Percentiles rank a stretch among this genome's conserved stretches.
phyloP scores from a whole-genome alignment of 306 rosid species.

The Abrus precatorius region DNA sequence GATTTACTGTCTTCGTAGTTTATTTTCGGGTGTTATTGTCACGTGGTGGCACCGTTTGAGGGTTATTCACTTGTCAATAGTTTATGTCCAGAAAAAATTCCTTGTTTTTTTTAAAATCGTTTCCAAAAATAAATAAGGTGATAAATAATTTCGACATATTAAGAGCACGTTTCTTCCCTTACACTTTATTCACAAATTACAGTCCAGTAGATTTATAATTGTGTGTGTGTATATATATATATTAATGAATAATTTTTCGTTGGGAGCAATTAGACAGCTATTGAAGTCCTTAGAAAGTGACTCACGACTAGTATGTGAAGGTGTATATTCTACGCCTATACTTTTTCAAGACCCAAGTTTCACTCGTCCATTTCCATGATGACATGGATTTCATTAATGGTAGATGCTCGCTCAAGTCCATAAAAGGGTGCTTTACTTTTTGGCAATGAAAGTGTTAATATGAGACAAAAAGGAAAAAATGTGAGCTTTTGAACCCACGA shows the following conservation, averaged over 20 bases:
- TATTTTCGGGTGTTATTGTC: neutral
- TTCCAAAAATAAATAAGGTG: neutral
- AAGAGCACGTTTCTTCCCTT: neutral
- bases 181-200: neutral
- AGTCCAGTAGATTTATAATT: neutral
- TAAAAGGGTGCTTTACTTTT: conserved; percentile 41
- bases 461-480: conserved; percentile 24
- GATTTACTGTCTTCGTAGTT: neutral
- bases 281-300: too few species aligned
- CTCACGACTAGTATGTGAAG: neutral
- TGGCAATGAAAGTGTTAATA: conserved; percentile 15
- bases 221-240: neutral
- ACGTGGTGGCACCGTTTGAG: neutral
- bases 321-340: conserved; percentile 1
- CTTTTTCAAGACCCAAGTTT: neutral
- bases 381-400: neutral
- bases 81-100: neutral
- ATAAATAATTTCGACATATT: neutral
- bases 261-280: neutral
- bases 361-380: conserved; percentile 5
- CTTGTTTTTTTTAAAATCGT: neutral
- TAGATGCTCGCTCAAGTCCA: conserved; percentile 36
- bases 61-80: neutral
- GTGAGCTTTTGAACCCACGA: conserved; percentile 1
- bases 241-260: neutral